These are phyloP conservation scores for Strigomonas galati DNA, from an alignment of 208 protist species.

Conservation along the genomic window DNA sequence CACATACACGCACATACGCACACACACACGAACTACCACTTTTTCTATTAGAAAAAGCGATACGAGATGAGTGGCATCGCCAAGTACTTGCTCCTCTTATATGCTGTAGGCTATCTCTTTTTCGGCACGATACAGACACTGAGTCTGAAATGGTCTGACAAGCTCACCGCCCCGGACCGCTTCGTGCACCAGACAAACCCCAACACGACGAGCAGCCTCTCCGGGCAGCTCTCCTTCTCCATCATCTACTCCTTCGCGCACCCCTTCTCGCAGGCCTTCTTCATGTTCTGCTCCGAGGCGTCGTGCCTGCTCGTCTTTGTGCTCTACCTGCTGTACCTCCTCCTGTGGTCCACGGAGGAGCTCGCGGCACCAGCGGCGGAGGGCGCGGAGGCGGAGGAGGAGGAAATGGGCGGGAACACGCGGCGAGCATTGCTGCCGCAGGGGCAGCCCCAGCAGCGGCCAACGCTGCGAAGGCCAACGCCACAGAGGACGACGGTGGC, in stretches of 20 bases:
- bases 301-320: conserved; percentile 58
- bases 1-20: too few species aligned
- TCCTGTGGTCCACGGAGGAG: conserved; percentile 15
- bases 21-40: too few species aligned
- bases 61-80: too few species aligned
- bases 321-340: conserved; percentile 19
- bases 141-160: conserved; percentile 26
- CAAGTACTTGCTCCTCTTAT: not conserved
- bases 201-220: not conserved
- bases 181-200: not conserved
- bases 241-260: conserved; percentile 46
- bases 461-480: not conserved
- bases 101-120: conserved; percentile 15
- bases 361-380: not conserved
- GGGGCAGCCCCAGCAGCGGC: not conserved
- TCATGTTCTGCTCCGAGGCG: conserved; percentile 83
- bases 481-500: not conserved
- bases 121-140: conserved; percentile 34
- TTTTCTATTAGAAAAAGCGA: too few species aligned
- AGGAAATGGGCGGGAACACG: too few species aligned
- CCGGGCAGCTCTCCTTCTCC: not conserved
- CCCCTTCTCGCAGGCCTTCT: conserved; percentile 76
- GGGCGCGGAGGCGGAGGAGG: not conserved
- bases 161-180: conserved; percentile 14
- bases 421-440: not conserved